Evolutionary conservation across 257 asterid species (phyloP).

Genomic region (Forsythia viridissima): DNA sequence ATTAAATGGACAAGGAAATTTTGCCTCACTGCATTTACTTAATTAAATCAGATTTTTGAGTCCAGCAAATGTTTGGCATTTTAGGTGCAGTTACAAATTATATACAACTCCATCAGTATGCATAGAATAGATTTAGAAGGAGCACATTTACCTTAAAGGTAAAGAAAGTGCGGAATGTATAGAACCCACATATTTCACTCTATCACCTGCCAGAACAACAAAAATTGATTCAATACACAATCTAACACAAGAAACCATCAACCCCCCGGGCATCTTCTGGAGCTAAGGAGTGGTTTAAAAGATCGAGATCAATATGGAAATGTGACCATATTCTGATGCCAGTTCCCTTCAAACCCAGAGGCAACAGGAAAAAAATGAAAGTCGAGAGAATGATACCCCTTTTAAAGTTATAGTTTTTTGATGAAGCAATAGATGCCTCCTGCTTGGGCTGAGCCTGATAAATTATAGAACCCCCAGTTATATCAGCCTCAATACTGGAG

Average conservation of each 20-base stretch:
- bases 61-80: no score
- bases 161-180: constrained; percentile 48
- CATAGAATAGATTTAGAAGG: not conserved
- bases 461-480: constrained; percentile 59
- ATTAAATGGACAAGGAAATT: no score
- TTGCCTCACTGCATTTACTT: no score
- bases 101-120: not conserved
- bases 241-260: not conserved
- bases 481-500: constrained; percentile 74
- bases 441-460: constrained; percentile 72
- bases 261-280: not conserved
- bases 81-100: no score
- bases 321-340: not conserved
- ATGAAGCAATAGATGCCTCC: constrained; percentile 79
- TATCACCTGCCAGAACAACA: constrained; percentile 63
- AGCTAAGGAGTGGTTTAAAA: not conserved
- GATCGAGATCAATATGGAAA: not conserved
- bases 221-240: not conserved
- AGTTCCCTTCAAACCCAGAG: not conserved
- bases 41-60: no score
- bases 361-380: not conserved
- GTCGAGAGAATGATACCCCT: constrained; percentile 45
- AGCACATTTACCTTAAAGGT: constrained; percentile 53
- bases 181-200: constrained; percentile 73
- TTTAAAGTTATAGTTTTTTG: constrained; percentile 62